phyloP scores from a whole-genome alignment of 2,329 filamentous ascomycete genomes.

The Ceratocystis albifundus region DNA sequence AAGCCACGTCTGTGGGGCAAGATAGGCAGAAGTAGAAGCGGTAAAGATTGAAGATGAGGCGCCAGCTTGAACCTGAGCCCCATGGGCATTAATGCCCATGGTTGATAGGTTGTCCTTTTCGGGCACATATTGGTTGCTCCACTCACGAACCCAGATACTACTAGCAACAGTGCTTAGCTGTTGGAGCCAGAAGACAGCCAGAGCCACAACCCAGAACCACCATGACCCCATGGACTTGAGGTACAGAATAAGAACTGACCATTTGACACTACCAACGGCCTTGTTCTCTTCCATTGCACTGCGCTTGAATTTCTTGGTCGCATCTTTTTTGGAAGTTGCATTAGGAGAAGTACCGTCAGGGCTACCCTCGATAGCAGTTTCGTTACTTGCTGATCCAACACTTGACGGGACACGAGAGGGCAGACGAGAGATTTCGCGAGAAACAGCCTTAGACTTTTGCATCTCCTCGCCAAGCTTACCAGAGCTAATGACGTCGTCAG shows the following conservation, averaged over 20 bases:
- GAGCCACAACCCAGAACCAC: slow-evolving; percentile 82
- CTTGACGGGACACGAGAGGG: slow-evolving; percentile 70
- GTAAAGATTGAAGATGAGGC: slow-evolving; percentile 1
- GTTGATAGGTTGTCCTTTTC: slow-evolving; percentile 29
- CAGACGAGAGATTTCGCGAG: slow-evolving; percentile 56
- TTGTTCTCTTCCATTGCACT: slow-evolving; percentile 59
- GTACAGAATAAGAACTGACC: slow-evolving; percentile 76
- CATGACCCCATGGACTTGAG: slow-evolving; percentile 84
- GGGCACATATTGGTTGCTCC: slow-evolving; percentile 76
- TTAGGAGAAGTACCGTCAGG: slow-evolving; percentile 39
- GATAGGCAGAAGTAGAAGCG: slow-evolving; percentile 11
- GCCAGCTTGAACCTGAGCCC: slow-evolving; percentile 18
- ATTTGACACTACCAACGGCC: slow-evolving; percentile 75
- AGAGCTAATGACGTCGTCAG: slow-evolving; percentile 69
- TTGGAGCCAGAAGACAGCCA: slow-evolving; percentile 64
- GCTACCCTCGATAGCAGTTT: slow-evolving; percentile 39
- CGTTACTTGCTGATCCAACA: slow-evolving; percentile 50
- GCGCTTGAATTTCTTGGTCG: slow-evolving; percentile 38
- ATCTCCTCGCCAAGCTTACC: slow-evolving; percentile 82
- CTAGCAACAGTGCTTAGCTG: slow-evolving; percentile 79
- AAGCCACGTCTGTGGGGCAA: slow-evolving; percentile 18
- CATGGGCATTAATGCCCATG: slow-evolving; percentile 12
- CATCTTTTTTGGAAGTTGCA: slow-evolving; percentile 38
- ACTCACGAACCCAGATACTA: slow-evolving; percentile 88
- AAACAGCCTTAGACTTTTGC: slow-evolving; percentile 57